Percentiles rank a stretch among this genome's conserved stretches.
These are phyloP conservation scores for Microglena sp. DNA, from an alignment of 139 green algal species.

Conservation along the genomic window DNA sequence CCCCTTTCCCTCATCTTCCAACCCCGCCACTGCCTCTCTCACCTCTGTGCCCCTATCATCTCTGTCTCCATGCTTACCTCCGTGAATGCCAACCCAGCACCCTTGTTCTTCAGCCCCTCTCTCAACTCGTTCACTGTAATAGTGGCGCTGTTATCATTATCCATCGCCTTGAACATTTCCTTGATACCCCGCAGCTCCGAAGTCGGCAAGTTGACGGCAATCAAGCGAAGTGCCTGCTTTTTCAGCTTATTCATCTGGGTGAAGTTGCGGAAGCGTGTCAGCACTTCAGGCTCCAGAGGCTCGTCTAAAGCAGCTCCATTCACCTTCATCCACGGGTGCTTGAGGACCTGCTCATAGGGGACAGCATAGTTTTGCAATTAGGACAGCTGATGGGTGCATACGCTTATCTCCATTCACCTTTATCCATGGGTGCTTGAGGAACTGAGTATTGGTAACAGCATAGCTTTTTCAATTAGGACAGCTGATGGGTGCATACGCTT, in stretches of 20 bases:
- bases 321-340: slow-evolving; percentile 79
- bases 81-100: slow-evolving; percentile 16
- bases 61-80: too few relatives aligned
- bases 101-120: slow-evolving; percentile 55
- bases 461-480: too few relatives aligned
- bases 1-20: too few relatives aligned
- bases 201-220: slow-evolving; percentile 45
- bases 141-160: slow-evolving; percentile 64
- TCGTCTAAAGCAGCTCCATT: slow-evolving; percentile 68
- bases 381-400: too few relatives aligned
- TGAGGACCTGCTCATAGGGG: slow-evolving; percentile 74
- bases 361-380: too few relatives aligned
- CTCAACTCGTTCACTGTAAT: slow-evolving; percentile 83
- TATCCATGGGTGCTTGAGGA: too few relatives aligned
- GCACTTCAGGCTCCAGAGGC: slow-evolving; percentile 32
- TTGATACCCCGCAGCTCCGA: slow-evolving; percentile 60
- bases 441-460: too few relatives aligned
- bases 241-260: slow-evolving; percentile 90
- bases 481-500: too few relatives aligned
- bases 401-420: too few relatives aligned
- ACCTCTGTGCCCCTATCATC: too few relatives aligned
- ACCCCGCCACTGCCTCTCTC: too few relatives aligned
- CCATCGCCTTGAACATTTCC: slow-evolving; percentile 73
- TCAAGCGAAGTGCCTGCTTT: slow-evolving; percentile 65
- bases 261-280: slow-evolving; percentile 51